These are phyloP conservation scores for Candida koratica DNA, from an alignment of 805 yeast genomes.

Conservation along the genomic window DNA sequence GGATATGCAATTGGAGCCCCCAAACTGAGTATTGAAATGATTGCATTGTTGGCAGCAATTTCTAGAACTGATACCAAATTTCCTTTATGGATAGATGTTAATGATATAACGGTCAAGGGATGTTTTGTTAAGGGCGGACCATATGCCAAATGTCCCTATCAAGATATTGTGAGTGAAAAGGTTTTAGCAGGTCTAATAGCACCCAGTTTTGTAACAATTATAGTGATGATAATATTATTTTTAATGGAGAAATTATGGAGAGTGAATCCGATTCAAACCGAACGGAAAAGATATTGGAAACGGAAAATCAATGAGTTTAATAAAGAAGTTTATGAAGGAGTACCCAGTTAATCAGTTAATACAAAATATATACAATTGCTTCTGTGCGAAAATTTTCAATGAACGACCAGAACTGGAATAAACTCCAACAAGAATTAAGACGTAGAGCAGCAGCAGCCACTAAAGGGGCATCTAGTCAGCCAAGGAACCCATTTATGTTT, in stretches of 20 bases:
- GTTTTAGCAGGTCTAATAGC: constrained; percentile 61
- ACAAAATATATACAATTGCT: neutral
- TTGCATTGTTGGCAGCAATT: constrained; percentile 28
- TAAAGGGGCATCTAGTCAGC: constrained; percentile 21
- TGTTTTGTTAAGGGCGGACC: constrained; percentile 91
- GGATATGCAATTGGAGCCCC: constrained; percentile 33
- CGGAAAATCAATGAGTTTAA: constrained; percentile 51
- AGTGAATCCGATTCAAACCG: constrained; percentile 65
- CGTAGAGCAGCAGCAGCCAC: constrained; percentile 34
- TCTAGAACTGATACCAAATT: constrained; percentile 19
- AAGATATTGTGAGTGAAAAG: constrained; percentile 47
- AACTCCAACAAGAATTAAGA: constrained; percentile 38
- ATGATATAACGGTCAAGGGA: constrained; percentile 64
- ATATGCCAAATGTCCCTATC: constrained; percentile 74
- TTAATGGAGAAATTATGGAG: constrained; percentile 51
- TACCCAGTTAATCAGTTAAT: constrained; percentile 53
- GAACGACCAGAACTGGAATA: constrained; percentile 43
- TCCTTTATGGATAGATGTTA: constrained; percentile 75
- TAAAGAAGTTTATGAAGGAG: constrained; percentile 77
- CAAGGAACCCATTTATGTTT: constrained; percentile 34
- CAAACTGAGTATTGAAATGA: constrained; percentile 33
- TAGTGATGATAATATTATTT: constrained; percentile 48
- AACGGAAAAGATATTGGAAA: constrained; percentile 62
- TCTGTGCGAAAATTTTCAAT: constrained; percentile 12
- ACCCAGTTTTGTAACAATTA: constrained; percentile 61